These are phyloP conservation scores for Gossypium stocksii DNA, from an alignment of 345 rosid genomes.

Conservation along the genomic window DNA sequence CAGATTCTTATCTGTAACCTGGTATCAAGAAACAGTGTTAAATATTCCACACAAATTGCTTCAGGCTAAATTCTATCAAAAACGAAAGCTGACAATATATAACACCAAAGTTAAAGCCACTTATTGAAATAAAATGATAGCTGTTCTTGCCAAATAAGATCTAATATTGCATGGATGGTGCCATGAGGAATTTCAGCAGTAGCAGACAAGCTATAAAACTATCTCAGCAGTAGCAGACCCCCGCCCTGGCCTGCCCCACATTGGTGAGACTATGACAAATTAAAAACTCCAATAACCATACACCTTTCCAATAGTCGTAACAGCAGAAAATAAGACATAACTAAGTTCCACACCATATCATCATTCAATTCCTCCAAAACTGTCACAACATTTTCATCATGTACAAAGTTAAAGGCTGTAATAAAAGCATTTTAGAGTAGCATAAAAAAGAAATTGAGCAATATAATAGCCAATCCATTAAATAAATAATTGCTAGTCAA, in stretches of 20 bases:
- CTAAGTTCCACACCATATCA: not conserved
- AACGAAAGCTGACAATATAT: not conserved
- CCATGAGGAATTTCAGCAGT: not conserved
- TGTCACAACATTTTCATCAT: not conserved
- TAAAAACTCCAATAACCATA: not conserved
- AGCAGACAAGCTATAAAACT: not conserved
- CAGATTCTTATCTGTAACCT: slow-evolving; percentile 94
- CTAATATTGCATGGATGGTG: not conserved
- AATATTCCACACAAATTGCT: not conserved
- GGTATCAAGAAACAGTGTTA: slow-evolving; percentile 24
- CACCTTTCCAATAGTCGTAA: not conserved
- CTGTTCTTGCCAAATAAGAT: not conserved
- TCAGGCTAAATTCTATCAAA: not conserved
- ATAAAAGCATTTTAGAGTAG: not conserved
- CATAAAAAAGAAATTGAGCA: not conserved
- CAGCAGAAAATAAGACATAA: not conserved
- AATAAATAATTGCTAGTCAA: not conserved
- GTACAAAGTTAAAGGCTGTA: not conserved
- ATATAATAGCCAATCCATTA: not conserved
- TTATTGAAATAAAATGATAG: slow-evolving; percentile 2
- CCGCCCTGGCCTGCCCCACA: not conserved
- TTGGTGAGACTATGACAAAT: not conserved
- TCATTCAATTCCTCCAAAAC: not conserved
- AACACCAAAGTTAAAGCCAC: not conserved
- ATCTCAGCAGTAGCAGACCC: not conserved